These are phyloP conservation scores for Penicillium cosmopolitanum DNA, from an alignment of 495 filamentous ascomycete species.

Conservation along the genomic window DNA sequence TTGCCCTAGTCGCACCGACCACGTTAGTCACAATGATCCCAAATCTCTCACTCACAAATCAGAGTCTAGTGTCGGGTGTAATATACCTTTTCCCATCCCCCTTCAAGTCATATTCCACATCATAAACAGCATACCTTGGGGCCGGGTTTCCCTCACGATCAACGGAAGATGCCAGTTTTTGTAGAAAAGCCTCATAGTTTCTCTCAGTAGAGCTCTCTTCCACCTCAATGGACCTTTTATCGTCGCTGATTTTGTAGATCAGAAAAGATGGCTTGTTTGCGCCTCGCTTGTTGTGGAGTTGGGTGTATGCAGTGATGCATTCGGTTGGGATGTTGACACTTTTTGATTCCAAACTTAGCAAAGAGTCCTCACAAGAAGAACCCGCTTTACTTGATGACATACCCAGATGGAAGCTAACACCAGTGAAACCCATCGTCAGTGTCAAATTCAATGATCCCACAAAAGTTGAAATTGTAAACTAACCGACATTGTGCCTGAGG, in stretches of 20 bases:
- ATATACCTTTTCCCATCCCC: constrained; percentile 73
- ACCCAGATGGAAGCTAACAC: not conserved
- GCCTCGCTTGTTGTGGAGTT: constrained; percentile 73
- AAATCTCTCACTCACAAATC: not conserved
- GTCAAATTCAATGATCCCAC: not conserved
- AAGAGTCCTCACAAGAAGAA: not conserved
- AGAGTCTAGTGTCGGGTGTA: not conserved
- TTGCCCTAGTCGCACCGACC: too few species aligned
- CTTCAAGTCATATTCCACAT: constrained; percentile 71
- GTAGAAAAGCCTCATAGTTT: constrained; percentile 66
- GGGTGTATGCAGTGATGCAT: constrained; percentile 74
- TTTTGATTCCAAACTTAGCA: not conserved
- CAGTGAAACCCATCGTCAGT: not conserved
- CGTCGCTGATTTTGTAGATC: constrained; percentile 85
- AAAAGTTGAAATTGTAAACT: not conserved
- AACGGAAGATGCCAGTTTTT: constrained; percentile 68
- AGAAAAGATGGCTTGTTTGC: constrained; percentile 68
- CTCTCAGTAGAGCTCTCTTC: constrained; percentile 63
- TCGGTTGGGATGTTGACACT: constrained; percentile 72
- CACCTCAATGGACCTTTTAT: constrained; percentile 76
- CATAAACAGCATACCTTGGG: constrained; percentile 83
- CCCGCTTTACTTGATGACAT: not conserved
- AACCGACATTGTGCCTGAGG: not conserved
- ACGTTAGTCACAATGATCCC: too few species aligned
- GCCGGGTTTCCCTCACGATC: constrained; percentile 61